Evolutionary conservation across 176 grass and related monocot species (phyloP).

Genomic region (Aegilops longissima): DNA sequence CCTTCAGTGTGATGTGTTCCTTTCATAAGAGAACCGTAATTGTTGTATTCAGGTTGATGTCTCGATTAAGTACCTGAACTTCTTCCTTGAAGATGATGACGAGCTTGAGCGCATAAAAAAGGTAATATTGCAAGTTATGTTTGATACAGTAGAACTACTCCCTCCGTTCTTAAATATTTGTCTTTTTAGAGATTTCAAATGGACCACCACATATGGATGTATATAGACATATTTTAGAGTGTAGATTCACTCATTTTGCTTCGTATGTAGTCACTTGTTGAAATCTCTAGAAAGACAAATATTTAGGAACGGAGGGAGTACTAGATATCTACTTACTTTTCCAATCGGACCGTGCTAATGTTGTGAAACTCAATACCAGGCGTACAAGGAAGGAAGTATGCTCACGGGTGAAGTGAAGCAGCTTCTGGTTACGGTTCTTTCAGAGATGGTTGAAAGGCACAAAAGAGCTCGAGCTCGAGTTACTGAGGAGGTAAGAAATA

Average conservation of each 20-base stretch:
- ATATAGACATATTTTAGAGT: too few species aligned
- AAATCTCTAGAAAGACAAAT: too few species aligned
- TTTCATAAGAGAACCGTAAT: background rate
- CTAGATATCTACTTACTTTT: background rate
- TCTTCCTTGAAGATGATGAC: slow-evolving; percentile 96
- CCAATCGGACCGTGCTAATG: background rate
- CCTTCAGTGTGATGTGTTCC: background rate
- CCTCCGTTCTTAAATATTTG: too few species aligned
- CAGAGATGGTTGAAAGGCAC: slow-evolving; percentile 73
- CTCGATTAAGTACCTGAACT: slow-evolving; percentile 85
- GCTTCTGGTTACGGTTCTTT: slow-evolving; percentile 52
- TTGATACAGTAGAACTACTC: background rate
- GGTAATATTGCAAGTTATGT: slow-evolving; percentile 39
- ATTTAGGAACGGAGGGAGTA: too few species aligned
- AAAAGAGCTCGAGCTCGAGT: slow-evolving; percentile 64
- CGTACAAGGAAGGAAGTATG: slow-evolving; percentile 80
- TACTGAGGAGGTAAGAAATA: slow-evolving; percentile 63
- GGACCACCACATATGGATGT: too few species aligned
- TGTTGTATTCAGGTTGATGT: slow-evolving; percentile 80
- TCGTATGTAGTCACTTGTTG: too few species aligned
- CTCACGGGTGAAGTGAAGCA: slow-evolving; percentile 86
- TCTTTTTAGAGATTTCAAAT: too few species aligned
- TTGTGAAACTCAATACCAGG: slow-evolving; percentile 43
- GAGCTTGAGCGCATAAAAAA: slow-evolving; percentile 76
- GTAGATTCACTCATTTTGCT: too few species aligned